Evolutionary conservation across 1,284 basidiomycete genomes (phyloP), one percentile per base, ranked within the genome.

Genomic region (Cystobasidium slooffiae): DNA sequence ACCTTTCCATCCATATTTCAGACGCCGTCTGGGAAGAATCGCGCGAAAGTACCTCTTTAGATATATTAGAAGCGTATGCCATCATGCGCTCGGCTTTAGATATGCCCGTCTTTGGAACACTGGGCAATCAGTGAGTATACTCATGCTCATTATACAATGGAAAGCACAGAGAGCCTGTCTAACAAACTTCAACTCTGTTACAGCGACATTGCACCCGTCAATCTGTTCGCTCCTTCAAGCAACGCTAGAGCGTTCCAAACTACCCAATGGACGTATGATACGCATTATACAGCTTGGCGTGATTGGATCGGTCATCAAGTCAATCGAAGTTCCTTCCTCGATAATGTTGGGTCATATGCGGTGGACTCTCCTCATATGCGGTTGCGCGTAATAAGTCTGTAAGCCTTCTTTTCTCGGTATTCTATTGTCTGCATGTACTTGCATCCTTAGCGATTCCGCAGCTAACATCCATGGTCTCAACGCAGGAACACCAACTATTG

Each of bases 401-500:
- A 31, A 58, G 67, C 24, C 16, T 24, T 14, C 2, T 44, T 10
- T 24, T 58, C 16, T 22, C 18, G 14, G 5, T 14, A 7, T 5
- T 14, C 14, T 58, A 58, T 9, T 3, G 5, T n/a, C 43, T 22
- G 14, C 14, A 22, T 37, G 24, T 58, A 22, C 20, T 14, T 20
- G 14, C 3, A 51, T 6, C 47, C 16, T 14, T 20, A 3, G 47
- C 6, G 14, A 20, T 2, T 51, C 16, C 14, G 14, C 47, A 16
- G 47, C 20, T 20, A 51, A 51, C 20, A 14, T 6, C 3, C 16
- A 22, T 5, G 31, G 31, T 31, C 31, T 31, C 31, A 31, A 31
- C 58, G 18, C 24, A 68, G 67, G 70, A 88, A 88, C 74, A 86
- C 86, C 4, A 84, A 86, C 22, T 88, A 86, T 73, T 88, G 87